Evolutionary conservation across 1,284 basidiomycete species (phyloP).

Genomic region (Vanrija sp.): DNA sequence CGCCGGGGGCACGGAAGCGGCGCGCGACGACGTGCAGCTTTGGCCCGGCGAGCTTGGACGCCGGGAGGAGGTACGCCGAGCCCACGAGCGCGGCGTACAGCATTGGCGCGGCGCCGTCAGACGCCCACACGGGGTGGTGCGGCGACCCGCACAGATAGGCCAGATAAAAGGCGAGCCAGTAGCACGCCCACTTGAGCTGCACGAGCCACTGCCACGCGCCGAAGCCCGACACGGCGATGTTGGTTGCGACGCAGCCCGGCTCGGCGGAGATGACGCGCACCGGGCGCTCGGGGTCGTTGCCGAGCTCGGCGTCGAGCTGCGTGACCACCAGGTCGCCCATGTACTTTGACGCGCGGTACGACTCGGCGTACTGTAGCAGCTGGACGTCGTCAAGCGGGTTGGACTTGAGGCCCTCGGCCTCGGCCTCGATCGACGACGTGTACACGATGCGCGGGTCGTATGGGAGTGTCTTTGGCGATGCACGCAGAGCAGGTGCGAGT

Average conservation of each 20-base stretch:
- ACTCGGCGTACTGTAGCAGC: conserved; percentile 57
- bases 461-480: conserved; percentile 37
- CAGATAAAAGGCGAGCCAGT: conserved; percentile 63
- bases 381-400: conserved; percentile 63
- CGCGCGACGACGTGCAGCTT: conserved; percentile 26
- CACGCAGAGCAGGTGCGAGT: conserved; percentile 38
- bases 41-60: conserved; percentile 26
- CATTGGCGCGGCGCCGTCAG: conserved; percentile 33
- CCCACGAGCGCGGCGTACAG: conserved; percentile 39
- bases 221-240: conserved; percentile 53
- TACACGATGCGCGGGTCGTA: conserved; percentile 66
- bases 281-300: conserved; percentile 46
- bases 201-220: conserved; percentile 52
- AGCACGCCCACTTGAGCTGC: conserved; percentile 55
- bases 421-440: conserved; percentile 70
- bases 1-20: conserved; percentile 23
- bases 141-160: conserved; percentile 39
- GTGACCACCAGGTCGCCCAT: conserved; percentile 69
- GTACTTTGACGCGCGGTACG: conserved; percentile 75
- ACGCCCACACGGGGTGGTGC: conserved; percentile 35
- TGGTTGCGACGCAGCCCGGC: conserved; percentile 70
- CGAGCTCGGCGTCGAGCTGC: conserved; percentile 53
- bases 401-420: conserved; percentile 55
- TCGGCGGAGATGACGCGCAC: conserved; percentile 64
- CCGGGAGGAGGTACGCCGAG: conserved; percentile 24